phyloP scores from a whole-genome alignment of 441 rosid species.

The Gossypium lobatum region DNA sequence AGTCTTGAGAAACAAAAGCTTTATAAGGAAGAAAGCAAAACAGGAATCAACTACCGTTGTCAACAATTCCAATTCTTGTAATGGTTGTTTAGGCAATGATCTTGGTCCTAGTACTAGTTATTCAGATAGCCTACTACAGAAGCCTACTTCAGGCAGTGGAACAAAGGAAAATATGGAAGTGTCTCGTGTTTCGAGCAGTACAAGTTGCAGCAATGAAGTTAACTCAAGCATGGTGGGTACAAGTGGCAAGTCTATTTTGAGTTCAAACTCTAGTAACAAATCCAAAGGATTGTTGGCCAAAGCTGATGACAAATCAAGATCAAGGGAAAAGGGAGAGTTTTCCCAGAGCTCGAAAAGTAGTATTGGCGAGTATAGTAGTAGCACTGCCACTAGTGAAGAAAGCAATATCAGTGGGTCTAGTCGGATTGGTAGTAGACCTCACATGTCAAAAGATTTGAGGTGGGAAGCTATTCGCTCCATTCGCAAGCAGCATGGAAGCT shows the following conservation, averaged over 20 bases:
- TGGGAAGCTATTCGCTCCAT: constrained; percentile 62
- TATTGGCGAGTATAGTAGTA: constrained; percentile 65
- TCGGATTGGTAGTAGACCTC: constrained; percentile 59
- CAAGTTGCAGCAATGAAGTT: constrained; percentile 31
- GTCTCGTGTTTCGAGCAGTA: constrained; percentile 32
- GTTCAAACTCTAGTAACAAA: constrained; percentile 25
- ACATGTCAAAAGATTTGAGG: constrained; percentile 69
- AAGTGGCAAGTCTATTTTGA: constrained; percentile 27
- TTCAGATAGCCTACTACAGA: constrained; percentile 21
- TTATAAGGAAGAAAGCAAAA: constrained; percentile 51
- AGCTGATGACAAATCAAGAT: constrained; percentile 48
- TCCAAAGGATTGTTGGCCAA: constrained; percentile 28
- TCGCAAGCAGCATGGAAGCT: constrained; percentile 54
- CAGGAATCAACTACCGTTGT: constrained; percentile 30
- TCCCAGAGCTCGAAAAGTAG: constrained; percentile 89
- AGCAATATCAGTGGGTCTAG: constrained; percentile 51
- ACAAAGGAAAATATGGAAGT: constrained; percentile 32
- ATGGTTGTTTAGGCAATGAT: constrained; percentile 24
- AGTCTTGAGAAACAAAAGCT: constrained; percentile 45
- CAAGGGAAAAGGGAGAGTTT: constrained; percentile 60
- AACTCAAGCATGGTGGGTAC: constrained; percentile 29
- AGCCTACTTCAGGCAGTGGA: constrained; percentile 19
- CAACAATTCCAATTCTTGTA: constrained; percentile 23
- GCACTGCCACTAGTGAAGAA: constrained; percentile 55
- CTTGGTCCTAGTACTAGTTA: constrained; percentile 32